These are phyloP conservation scores for Coniochaeta hoffmannii DNA, from an alignment of 2,329 filamentous ascomycete genomes.

Conservation along the genomic window DNA sequence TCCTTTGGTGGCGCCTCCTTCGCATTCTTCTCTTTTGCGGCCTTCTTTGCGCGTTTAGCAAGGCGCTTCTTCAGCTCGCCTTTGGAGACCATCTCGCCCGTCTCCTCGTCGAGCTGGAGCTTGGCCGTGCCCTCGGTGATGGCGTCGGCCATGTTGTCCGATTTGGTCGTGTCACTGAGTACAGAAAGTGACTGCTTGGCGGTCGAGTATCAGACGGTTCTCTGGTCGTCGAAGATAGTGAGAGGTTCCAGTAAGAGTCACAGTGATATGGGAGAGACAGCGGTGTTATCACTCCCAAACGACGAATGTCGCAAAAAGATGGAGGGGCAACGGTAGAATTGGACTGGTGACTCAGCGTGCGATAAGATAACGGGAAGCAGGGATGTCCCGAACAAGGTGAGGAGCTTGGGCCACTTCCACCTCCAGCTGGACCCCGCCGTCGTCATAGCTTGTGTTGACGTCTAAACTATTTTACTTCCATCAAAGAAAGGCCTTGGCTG, in stretches of 20 bases:
- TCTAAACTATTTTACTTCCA: not conserved
- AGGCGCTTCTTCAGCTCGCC: slow-evolving; percentile 55
- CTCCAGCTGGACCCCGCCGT: slow-evolving; percentile 5
- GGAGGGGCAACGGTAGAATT: slow-evolving; percentile 8
- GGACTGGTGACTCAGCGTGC: slow-evolving; percentile 5
- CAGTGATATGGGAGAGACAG: not conserved
- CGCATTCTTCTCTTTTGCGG: slow-evolving; percentile 38
- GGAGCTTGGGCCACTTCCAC: not conserved
- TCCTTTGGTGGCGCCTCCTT: slow-evolving; percentile 30
- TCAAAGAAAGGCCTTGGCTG: no score
- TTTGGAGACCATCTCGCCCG: slow-evolving; percentile 59
- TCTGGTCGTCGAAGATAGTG: not conserved
- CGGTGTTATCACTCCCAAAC: not conserved
- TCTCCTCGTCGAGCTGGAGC: slow-evolving; percentile 55
- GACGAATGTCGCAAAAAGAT: not conserved
- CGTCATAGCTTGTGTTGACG: slow-evolving; percentile 1
- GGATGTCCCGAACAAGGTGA: not conserved
- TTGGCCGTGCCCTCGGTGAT: slow-evolving; percentile 43
- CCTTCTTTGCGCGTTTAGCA: slow-evolving; percentile 52
- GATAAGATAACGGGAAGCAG: slow-evolving; percentile 10
- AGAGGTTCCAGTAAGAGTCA: not conserved
- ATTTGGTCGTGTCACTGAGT: not conserved
- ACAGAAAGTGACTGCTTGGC: not conserved
- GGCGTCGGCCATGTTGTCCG: slow-evolving; percentile 35
- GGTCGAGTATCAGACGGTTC: not conserved